A percentile compares a stretch with the other conserved stretches of the same genome.
Evolutionary conservation across 2,329 filamentous ascomycete species (phyloP).

Genomic region (Cordyceps farinosa): DNA sequence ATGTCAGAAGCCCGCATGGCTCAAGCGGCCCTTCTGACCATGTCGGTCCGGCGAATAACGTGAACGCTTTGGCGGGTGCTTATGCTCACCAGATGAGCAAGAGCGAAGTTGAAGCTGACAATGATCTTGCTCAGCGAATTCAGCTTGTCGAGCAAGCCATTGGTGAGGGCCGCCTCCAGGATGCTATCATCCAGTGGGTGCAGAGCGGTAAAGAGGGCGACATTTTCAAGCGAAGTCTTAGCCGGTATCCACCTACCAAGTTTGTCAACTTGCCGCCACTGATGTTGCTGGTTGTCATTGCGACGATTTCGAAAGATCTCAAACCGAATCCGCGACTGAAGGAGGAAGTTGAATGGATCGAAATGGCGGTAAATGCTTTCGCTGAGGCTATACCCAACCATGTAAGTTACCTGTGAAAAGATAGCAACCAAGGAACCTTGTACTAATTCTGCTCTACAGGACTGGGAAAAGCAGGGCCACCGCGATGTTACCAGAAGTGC

Average conservation of each 20-base stretch:
- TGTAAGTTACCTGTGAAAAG: slow-evolving; percentile 41
- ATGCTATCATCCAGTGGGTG: slow-evolving; percentile 64
- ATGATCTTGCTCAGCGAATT: slow-evolving; percentile 54
- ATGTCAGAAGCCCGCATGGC: slow-evolving; percentile 32
- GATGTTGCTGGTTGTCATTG: slow-evolving; percentile 61
- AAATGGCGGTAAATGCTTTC: slow-evolving; percentile 55
- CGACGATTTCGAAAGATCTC: slow-evolving; percentile 59
- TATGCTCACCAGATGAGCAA: slow-evolving; percentile 36
- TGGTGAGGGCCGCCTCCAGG: slow-evolving; percentile 57
- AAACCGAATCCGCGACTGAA: slow-evolving; percentile 48
- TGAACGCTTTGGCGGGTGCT: slow-evolving; percentile 34
- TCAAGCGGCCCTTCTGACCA: slow-evolving; percentile 34
- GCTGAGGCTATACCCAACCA: slow-evolving; percentile 44
- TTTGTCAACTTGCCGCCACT: slow-evolving; percentile 57
- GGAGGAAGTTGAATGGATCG: slow-evolving; percentile 58
- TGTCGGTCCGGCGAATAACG: slow-evolving; percentile 29
- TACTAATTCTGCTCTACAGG: slow-evolving; percentile 25
- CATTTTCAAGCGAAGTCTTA: slow-evolving; percentile 51
- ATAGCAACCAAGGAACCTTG: background rate
- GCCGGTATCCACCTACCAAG: slow-evolving; percentile 36
- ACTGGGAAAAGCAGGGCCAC: slow-evolving; percentile 36
- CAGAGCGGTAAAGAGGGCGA: slow-evolving; percentile 60
- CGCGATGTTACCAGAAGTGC: slow-evolving; percentile 38
- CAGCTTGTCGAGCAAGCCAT: slow-evolving; percentile 61
- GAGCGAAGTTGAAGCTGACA: slow-evolving; percentile 35